A percentile compares a stretch with the other conserved stretches of the same genome.
phyloP scores from a whole-genome alignment of 441 rosid species.

The Capsella rubella region DNA sequence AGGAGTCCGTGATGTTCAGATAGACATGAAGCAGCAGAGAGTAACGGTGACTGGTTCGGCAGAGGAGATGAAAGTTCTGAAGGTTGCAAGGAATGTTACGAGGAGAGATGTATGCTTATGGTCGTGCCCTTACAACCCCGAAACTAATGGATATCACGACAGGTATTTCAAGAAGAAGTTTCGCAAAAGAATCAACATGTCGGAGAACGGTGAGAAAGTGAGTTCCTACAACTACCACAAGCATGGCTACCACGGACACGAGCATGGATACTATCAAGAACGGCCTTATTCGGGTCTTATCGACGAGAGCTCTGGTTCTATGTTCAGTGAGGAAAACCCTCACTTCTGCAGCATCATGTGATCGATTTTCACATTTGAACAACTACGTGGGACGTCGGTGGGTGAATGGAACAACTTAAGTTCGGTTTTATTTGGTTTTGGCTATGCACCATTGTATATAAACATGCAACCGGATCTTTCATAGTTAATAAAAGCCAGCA shows the following conservation, averaged over 20 bases:
- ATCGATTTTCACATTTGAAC: constrained; percentile 20
- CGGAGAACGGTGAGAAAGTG: constrained; percentile 35
- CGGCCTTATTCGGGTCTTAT: constrained; percentile 49
- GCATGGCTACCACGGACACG: constrained; percentile 54
- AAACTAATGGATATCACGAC: constrained; percentile 48
- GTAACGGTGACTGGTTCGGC: constrained; percentile 81
- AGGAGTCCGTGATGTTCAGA: constrained; percentile 71
- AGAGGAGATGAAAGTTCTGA: constrained; percentile 64
- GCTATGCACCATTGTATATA: constrained; percentile 22
- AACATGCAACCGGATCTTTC: neutral
- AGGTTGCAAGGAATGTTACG: constrained; percentile 56
- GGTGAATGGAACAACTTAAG: constrained; percentile 5
- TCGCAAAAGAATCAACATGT: constrained; percentile 9
- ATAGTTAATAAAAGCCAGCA: too few species aligned
- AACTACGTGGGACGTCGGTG: neutral
- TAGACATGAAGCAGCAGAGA: constrained; percentile 66
- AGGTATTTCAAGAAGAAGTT: constrained; percentile 38
- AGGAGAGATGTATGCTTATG: constrained; percentile 67
- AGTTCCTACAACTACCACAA: constrained; percentile 53
- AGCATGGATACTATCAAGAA: constrained; percentile 54
- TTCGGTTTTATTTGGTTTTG: neutral
- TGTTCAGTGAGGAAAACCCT: constrained; percentile 81
- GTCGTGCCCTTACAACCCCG: constrained; percentile 62
- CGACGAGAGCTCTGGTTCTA: constrained; percentile 48
- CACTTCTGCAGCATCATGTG: constrained; percentile 75